Evolutionary conservation across 2,329 filamentous ascomycete species (phyloP).

Genomic region (Pyrenochaeta sp.): DNA sequence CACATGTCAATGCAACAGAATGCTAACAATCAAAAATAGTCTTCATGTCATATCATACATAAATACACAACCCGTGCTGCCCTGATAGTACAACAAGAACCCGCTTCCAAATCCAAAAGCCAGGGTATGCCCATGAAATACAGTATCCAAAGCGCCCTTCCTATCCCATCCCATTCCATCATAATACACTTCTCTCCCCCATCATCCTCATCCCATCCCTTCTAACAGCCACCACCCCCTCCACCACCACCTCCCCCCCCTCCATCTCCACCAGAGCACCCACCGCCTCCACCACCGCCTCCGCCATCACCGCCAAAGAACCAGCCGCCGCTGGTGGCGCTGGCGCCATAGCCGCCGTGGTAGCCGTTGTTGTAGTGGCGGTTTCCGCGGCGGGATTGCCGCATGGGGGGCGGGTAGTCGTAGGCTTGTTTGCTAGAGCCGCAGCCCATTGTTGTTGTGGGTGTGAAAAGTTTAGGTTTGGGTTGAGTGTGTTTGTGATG

Average conservation of each 20-base stretch:
- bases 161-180: not conserved
- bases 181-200: not conserved
- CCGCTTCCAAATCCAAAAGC: too few species aligned
- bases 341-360: conserved; percentile 1
- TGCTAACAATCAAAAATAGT: too few species aligned
- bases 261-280: conserved; percentile 10
- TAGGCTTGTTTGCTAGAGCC: conserved; percentile 13
- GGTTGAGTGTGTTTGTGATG: not conserved
- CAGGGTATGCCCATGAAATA: conserved; percentile 1
- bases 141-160: conserved; percentile 1
- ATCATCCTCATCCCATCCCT: not conserved
- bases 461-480: not conserved
- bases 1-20: too few species aligned
- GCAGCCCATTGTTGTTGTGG: conserved; percentile 23
- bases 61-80: too few species aligned
- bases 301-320: conserved; percentile 14
- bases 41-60: too few species aligned
- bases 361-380: not conserved
- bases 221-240: conserved; percentile 12
- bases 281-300: conserved; percentile 13
- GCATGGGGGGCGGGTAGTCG: conserved; percentile 24
- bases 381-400: conserved; percentile 7
- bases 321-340: conserved; percentile 6
- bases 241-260: conserved; percentile 11
- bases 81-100: too few species aligned